These are phyloP conservation scores for Periconia sp. DNA, from an alignment of 2,329 filamentous ascomycete genomes.

Conservation along the genomic window DNA sequence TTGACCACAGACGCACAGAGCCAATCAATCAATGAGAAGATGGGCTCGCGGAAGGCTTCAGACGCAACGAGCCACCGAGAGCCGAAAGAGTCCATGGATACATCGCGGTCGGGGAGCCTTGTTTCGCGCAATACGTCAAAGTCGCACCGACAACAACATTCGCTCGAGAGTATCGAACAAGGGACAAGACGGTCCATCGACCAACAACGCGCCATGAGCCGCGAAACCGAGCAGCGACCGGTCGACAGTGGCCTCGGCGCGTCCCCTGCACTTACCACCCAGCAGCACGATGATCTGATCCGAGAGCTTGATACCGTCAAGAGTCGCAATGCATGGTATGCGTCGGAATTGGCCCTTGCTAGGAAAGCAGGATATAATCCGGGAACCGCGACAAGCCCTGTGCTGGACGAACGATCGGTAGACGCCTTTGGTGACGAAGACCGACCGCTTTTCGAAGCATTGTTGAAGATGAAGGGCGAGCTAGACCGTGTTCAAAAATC, in stretches of 20 bases:
- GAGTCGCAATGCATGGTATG: constrained; percentile 94
- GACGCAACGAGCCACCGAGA: constrained; percentile 36
- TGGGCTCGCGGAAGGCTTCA: constrained; percentile 32
- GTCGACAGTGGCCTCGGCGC: constrained; percentile 65
- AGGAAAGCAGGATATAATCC: constrained; percentile 86
- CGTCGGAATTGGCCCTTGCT: constrained; percentile 90
- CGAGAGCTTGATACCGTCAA: constrained; percentile 87
- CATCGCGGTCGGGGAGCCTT: constrained; percentile 38
- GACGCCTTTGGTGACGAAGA: constrained; percentile 92
- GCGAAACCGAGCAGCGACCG: constrained; percentile 51
- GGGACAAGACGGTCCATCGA: constrained; percentile 40
- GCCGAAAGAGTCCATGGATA: constrained; percentile 45
- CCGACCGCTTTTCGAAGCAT: constrained; percentile 86
- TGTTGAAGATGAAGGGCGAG: constrained; percentile 89
- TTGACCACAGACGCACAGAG: constrained; percentile 25
- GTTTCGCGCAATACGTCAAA: constrained; percentile 44
- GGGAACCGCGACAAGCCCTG: constrained; percentile 71
- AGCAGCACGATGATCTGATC: constrained; percentile 73
- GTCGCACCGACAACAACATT: constrained; percentile 63
- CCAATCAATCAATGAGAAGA: constrained; percentile 16
- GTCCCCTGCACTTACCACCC: constrained; percentile 66
- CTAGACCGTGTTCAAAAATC: constrained; percentile 87
- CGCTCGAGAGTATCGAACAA: constrained; percentile 67
- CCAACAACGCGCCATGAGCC: constrained; percentile 35
- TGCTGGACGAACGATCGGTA: constrained; percentile 75